Conservation (phyloP, 169 alveolate genomes). For the Cryptosporidium andersoni region DNA sequence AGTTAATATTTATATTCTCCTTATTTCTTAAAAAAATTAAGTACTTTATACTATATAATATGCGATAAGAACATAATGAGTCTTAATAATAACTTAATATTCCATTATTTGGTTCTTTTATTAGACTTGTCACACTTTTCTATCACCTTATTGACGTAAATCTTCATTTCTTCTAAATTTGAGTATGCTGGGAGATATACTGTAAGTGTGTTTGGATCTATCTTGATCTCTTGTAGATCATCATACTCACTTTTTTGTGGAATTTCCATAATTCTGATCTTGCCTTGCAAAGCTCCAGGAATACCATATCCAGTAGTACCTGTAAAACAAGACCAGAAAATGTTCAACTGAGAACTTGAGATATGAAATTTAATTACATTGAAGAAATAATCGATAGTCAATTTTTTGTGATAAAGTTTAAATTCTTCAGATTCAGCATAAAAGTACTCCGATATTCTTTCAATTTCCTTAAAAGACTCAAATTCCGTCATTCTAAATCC, state of each 20-base stretch:
- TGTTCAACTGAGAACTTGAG: slow-evolving; percentile 4
- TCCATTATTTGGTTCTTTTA: neutral
- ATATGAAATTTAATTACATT: slow-evolving; percentile 16
- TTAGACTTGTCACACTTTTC: neutral
- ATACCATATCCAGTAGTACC: slow-evolving; percentile 3
- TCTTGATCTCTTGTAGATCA: slow-evolving; percentile 13
- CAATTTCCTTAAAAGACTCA: neutral
- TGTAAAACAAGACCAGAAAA: slow-evolving; percentile 23
- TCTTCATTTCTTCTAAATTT: slow-evolving; percentile 12
- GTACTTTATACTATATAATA: too few species aligned
- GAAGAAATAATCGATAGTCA: slow-evolving; percentile 3
- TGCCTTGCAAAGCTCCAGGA: slow-evolving; percentile 58
- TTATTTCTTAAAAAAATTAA: too few species aligned
- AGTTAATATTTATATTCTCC: too few species aligned
- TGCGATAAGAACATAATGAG: too few species aligned
- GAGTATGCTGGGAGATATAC: slow-evolving; percentile 39
- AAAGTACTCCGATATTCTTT: slow-evolving; percentile 8
- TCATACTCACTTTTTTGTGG: slow-evolving; percentile 12
- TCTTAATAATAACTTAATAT: too few species aligned
- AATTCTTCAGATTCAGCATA: slow-evolving; percentile 28
- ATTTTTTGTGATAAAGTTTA: slow-evolving; percentile 11
- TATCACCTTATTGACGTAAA: slow-evolving; percentile 4
- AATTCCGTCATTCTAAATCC: slow-evolving; percentile 1
- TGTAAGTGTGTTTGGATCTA: slow-evolving; percentile 15
- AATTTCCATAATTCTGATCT: slow-evolving; percentile 31